Base-by-base conservation (phyloP, 371 early-diverging fungal species). In the Haplosporangium sp. region DNA sequence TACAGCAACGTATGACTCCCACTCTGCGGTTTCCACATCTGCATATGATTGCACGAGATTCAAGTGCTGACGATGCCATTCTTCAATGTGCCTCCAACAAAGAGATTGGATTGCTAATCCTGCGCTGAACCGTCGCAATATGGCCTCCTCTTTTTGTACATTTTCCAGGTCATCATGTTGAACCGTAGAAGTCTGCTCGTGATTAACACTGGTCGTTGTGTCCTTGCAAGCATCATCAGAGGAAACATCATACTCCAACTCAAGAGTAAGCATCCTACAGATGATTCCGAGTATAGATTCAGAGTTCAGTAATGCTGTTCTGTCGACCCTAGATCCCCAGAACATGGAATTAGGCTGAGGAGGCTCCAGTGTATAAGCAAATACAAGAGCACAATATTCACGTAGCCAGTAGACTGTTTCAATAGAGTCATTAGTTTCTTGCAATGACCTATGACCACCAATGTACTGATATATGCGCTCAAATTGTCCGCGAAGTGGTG, bases 241-340 rank as follows among this genome's bases (percentile, higher is more conserved):
- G 15, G 10, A 27, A 27, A 60, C 64, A 10, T 65, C 66, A 11
- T 71, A 79, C 34, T 79, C 74, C 61, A 79, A 60, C 65, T 79
- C 79, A 1, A 79, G 68, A 13, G 79, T 79, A 61, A 79, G 40
- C 79, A 79, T 79, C 56, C 74, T 57, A 20, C 74, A 70, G 0
- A 67, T 62, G 20, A 70, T 67, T 0, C 79, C 79, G 17, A 74
- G 42, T 5, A 67, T 60, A 0, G 74, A 71, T 5, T 71, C 79
- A 5, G 68, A 67, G 3, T 58, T 52, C 58, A 79, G 11, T 8
- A 71, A 11, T 5, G 48, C 62, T 0, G 64, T 58, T 50, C 67
- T 76, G 37, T 76, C 76, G 44, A 68, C 17, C 44, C 10, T 63
- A 0, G 65, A 20, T 0, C 63, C 63, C 67, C 67, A 63, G 15